phyloP scores from a whole-genome alignment of 306 rosid genomes.

The Prunus dulcis region DNA sequence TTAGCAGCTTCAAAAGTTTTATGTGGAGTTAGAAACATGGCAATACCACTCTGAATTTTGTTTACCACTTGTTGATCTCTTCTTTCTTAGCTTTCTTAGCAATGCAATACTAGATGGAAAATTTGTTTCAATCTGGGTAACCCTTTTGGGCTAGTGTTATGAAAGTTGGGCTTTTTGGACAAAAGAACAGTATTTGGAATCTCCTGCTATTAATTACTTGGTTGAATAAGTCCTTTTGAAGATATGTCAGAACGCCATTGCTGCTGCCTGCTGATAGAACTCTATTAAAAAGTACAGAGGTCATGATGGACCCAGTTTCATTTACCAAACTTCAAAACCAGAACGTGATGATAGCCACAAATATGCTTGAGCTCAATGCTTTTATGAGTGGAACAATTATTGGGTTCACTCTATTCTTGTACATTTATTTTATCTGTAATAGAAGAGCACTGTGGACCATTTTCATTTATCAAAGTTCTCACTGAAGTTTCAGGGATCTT shows the following conservation, averaged over 20 bases:
- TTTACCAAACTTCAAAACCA: background rate
- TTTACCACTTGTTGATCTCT: background rate
- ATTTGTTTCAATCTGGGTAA: background rate
- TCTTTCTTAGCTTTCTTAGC: no score
- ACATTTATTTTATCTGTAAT: background rate
- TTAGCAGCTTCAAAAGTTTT: no score
- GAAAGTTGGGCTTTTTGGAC: background rate
- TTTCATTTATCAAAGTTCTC: background rate
- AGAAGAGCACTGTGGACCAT: no score
- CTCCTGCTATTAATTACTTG: background rate
- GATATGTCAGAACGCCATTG: background rate
- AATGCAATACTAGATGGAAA: no score
- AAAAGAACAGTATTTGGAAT: background rate
- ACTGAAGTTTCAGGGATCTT: background rate
- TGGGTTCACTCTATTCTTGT: background rate
- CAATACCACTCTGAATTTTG: no score
- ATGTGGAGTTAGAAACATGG: no score
- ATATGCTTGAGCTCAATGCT: background rate
- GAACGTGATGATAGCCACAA: background rate
- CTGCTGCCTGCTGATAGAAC: constrained; percentile 2
- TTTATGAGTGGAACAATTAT: background rate
- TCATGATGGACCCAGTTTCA: background rate
- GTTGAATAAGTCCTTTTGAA: constrained; percentile 3
- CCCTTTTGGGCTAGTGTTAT: no score
- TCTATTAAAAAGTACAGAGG: background rate